phyloP scores from a whole-genome alignment of 164 flowering plant genomes.

The Annona cherimola region DNA sequence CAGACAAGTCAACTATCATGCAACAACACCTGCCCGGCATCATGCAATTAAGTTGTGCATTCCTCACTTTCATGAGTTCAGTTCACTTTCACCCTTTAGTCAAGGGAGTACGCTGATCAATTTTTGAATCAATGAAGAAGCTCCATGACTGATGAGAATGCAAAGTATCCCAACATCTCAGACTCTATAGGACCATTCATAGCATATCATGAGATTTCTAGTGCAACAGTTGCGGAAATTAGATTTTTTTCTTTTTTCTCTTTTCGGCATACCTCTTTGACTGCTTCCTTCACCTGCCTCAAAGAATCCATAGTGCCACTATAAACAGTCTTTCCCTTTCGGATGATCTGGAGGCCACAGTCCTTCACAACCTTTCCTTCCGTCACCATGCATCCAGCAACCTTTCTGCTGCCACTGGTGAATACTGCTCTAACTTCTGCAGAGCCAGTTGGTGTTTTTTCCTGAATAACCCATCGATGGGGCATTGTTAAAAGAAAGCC shows the following conservation, averaged over 20 bases:
- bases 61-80: neutral
- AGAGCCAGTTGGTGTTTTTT: conserved; percentile 68
- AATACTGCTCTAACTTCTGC: conserved; percentile 80
- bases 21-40: neutral
- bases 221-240: conserved; percentile 1
- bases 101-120: neutral
- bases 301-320: conserved; percentile 67
- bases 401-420: conserved; percentile 91
- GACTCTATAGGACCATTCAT: neutral
- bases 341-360: conserved; percentile 61
- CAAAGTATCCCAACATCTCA: neutral
- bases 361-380: conserved; percentile 76
- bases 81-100: neutral
- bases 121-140: neutral
- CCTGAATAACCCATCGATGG: conserved; percentile 36
- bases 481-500: neutral
- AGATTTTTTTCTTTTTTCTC: neutral
- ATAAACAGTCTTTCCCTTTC: conserved; percentile 54
- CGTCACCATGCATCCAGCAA: conserved; percentile 92
- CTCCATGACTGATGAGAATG: neutral
- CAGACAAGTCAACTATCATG: neutral
- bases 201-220: neutral
- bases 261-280: conserved; percentile 65
- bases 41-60: neutral
- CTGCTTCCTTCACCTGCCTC: conserved; percentile 80